Evolutionary conservation across 2,329 filamentous ascomycete species (phyloP), one percentile per base, ranked within the genome.

Genomic region (Acephala macrosclerotiorum): DNA sequence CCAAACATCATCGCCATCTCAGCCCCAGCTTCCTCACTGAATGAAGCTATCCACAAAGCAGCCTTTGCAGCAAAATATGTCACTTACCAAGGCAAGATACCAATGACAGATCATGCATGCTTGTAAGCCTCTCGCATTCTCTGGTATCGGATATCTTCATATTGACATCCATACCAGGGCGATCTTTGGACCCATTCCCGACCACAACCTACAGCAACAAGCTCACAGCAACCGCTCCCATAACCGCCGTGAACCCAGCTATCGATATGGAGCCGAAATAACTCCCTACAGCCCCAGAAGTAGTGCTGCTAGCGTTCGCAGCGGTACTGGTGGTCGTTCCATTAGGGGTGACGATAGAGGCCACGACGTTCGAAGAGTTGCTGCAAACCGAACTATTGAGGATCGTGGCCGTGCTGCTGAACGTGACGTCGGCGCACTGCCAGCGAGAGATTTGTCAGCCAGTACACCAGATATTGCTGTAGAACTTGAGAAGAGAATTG

Each of bases 351-450:
- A 64, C 62, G n/a, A 64, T 38, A 40, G 55, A 36, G 8, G 84
- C 81, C 4, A 79, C 80, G 53, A 92, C 80, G 33, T 83, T 84
- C 11, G 84, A 86, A 63, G 81, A 82, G 71, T 89, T 91, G 66
- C 78, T 80, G 83, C 90, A 92, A 65, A 82, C 76, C 47, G 79
- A 78, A 33, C 76, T 79, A 29, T 79, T 75, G 18, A 84, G 80
- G 9, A 79, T 76, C 20, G 82, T 80, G 4, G 85, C 81, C 12
- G 80, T 79, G 60, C 80, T 79, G 36, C 83, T 84, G 79, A 94
- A 89, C 29, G 86, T 89, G 70, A 94, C 86, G 72, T 94, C 91
- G 74, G 91, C 89, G 77, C 91, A 94, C 88, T 90, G n/a, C n/a
- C n/a, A n/a, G n/a, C n/a, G 66, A 56, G 26, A 2, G 26, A 58